These are phyloP conservation scores for Candida cerambycidarum DNA, from an alignment of 805 yeast genomes.

Conservation along the genomic window DNA sequence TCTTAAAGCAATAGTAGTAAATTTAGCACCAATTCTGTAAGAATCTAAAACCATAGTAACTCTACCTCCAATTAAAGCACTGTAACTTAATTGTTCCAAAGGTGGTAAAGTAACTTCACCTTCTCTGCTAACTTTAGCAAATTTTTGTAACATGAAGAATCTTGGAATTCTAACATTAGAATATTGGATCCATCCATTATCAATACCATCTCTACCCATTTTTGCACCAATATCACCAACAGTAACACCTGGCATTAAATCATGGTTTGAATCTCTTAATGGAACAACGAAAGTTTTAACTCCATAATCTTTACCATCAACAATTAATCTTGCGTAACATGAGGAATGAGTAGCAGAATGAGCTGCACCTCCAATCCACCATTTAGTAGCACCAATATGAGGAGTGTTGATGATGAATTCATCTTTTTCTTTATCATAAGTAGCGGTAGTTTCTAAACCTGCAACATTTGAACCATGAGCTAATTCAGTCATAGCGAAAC, in stretches of 20 bases:
- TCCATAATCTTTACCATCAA: conserved; percentile 46
- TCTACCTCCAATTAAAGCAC: conserved; percentile 46
- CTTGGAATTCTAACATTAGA: conserved; percentile 45
- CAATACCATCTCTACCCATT: conserved; percentile 51
- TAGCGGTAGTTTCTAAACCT: conserved; percentile 56
- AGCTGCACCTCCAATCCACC: conserved; percentile 54
- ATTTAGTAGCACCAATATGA: conserved; percentile 49
- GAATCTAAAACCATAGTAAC: conserved; percentile 46
- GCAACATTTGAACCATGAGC: conserved; percentile 63
- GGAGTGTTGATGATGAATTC: conserved; percentile 47
- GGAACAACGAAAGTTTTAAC: conserved; percentile 49
- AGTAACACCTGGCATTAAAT: conserved; percentile 43
- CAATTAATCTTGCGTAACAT: conserved; percentile 43
- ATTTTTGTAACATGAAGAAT: conserved; percentile 47
- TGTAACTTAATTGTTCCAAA: conserved; percentile 44
- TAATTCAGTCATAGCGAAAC: conserved; percentile 66
- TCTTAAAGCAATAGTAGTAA: conserved; percentile 43
- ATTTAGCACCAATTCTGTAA: conserved; percentile 42
- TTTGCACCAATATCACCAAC: conserved; percentile 49
- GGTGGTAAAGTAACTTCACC: conserved; percentile 45
- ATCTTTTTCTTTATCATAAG: conserved; percentile 40
- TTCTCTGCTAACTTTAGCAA: conserved; percentile 38
- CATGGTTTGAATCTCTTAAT: conserved; percentile 43
- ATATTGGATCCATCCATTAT: conserved; percentile 50
- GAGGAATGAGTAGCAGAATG: conserved; percentile 45